Conservation (phyloP, 225 moss, liverwort and hornwort species). For the Physcomitrium patens region DNA sequence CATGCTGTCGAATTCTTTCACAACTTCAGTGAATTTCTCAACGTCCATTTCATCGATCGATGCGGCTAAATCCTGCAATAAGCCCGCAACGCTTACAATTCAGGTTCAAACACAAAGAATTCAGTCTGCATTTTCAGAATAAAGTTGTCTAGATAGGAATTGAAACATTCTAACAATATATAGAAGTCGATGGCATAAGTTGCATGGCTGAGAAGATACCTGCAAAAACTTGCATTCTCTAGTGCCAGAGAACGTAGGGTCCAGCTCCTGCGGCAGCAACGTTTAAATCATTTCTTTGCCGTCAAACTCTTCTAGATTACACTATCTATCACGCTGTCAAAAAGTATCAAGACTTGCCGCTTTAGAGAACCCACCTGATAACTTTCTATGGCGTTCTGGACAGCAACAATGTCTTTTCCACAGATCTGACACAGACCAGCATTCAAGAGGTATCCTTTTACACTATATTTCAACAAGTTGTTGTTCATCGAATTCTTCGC, state of each 20-base stretch:
- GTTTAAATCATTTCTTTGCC: not conserved
- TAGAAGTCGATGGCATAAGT: constrained; percentile 3
- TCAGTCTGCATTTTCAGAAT: not conserved
- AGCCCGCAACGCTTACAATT: constrained; percentile 8
- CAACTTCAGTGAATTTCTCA: constrained; percentile 87
- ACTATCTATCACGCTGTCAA: constrained; percentile 10
- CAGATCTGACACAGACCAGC: constrained; percentile 71
- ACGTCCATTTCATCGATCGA: constrained; percentile 80
- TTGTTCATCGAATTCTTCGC: constrained; percentile 69
- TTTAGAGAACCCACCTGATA: constrained; percentile 50
- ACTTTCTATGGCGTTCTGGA: constrained; percentile 61
- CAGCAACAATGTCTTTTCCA: constrained; percentile 62
- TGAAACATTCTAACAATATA: constrained; percentile 8
- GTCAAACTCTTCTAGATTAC: constrained; percentile 5
- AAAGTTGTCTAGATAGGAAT: constrained; percentile 3
- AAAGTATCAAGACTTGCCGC: constrained; percentile 10
- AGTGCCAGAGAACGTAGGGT: constrained; percentile 86
- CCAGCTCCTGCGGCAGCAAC: constrained; percentile 74
- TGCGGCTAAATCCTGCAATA: constrained; percentile 64
- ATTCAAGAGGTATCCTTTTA: constrained; percentile 71
- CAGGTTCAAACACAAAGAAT: constrained; percentile 11
- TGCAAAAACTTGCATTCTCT: constrained; percentile 93
- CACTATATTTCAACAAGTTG: constrained; percentile 72
- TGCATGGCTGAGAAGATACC: constrained; percentile 45
- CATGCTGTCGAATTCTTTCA: constrained; percentile 90